Percentiles rank a stretch among this genome's conserved stretches.
phyloP scores from a whole-genome alignment of 2,329 filamentous ascomycete genomes.

The Arthrobotrys iridis region DNA sequence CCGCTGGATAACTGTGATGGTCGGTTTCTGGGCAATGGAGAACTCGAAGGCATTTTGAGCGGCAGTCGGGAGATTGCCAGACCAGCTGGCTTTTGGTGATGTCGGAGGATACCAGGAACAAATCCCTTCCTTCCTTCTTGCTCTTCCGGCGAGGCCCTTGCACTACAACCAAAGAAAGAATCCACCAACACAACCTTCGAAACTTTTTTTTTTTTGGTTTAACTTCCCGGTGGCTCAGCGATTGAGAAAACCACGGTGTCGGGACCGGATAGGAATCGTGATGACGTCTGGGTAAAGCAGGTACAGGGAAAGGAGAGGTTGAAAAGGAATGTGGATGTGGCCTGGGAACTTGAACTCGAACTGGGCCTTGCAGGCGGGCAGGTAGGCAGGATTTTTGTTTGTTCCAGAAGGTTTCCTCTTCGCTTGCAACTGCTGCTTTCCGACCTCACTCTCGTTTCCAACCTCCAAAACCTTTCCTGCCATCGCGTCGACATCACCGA shows the following conservation, averaged over 20 bases:
- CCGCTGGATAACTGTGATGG: constrained; percentile 47
- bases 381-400: constrained; percentile 18
- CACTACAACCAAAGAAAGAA: constrained; percentile 1
- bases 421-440: constrained; percentile 33
- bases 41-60: constrained; percentile 48
- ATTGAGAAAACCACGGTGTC: constrained; percentile 46
- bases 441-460: constrained; percentile 6
- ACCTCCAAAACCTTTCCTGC: not conserved
- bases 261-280: constrained; percentile 2
- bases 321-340: constrained; percentile 41
- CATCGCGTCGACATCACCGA: constrained; percentile 36
- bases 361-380: constrained; percentile 1
- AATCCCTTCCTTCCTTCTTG: not conserved
- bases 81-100: constrained; percentile 43
- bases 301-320: constrained; percentile 9
- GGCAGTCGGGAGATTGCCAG: constrained; percentile 51
- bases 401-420: constrained; percentile 34
- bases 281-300: constrained; percentile 14
- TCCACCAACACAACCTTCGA: no score
- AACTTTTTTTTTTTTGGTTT: no score
- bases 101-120: constrained; percentile 11
- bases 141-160: not conserved
- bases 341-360: not conserved
- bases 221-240: no score
- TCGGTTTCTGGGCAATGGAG: constrained; percentile 40